Conservation (phyloP, 176 grass and related monocot species). For the Pontederia paniculata region DNA sequence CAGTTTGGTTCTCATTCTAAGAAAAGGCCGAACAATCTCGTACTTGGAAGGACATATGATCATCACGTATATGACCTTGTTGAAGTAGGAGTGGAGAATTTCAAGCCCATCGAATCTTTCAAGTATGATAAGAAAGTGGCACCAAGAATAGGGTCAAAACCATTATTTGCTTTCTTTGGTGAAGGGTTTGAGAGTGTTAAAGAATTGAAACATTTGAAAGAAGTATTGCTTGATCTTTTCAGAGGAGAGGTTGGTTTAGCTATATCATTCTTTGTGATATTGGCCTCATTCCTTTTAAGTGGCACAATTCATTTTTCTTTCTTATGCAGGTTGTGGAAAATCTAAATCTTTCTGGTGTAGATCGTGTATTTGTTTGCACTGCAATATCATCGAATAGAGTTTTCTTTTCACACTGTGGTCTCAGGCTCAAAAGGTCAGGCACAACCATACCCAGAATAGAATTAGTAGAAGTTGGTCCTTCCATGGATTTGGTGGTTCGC, state of each 20-base stretch:
- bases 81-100: slow-evolving; percentile 94
- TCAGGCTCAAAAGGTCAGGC: slow-evolving; percentile 71
- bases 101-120: slow-evolving; percentile 64
- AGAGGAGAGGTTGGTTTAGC: slow-evolving; percentile 56
- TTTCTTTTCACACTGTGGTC: slow-evolving; percentile 70
- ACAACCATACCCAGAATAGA: slow-evolving; percentile 82
- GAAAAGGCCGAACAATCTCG: slow-evolving; percentile 90
- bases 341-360: slow-evolving; percentile 68
- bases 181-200: slow-evolving; percentile 75
- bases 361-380: slow-evolving; percentile 70
- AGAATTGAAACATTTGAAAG: slow-evolving; percentile 87
- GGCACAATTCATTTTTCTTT: slow-evolving; percentile 5
- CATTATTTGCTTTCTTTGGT: slow-evolving; percentile 85
- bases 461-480: slow-evolving; percentile 91
- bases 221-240: slow-evolving; percentile 86
- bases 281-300: not conserved
- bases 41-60: slow-evolving; percentile 74
- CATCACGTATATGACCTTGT: slow-evolving; percentile 96
- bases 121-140: slow-evolving; percentile 74
- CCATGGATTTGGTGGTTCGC: slow-evolving; percentile 71
- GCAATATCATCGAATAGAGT: slow-evolving; percentile 63
- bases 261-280: not conserved
- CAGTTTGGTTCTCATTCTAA: slow-evolving; percentile 97
- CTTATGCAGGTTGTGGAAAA: slow-evolving; percentile 72
- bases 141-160: slow-evolving; percentile 76